phyloP scores from a whole-genome alignment of 2,329 filamentous ascomycete genomes.

The Ophioceras dolichostomum region DNA sequence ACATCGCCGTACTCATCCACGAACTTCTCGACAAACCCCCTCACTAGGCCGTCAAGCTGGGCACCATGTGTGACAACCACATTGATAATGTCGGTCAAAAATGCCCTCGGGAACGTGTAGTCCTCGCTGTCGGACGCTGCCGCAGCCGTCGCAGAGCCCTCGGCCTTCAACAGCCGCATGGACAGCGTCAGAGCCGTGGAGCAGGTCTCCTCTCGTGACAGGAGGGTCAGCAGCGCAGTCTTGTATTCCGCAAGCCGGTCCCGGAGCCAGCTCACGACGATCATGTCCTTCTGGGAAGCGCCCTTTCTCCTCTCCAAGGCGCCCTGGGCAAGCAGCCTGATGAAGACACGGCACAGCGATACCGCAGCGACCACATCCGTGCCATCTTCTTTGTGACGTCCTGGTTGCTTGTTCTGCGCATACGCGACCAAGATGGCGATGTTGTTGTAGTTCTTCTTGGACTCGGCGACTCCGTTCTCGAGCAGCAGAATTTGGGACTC shows the following conservation, averaged over 20 bases:
- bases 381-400: slow-evolving; percentile 34
- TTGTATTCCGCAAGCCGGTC: slow-evolving; percentile 64
- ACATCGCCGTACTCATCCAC: slow-evolving; percentile 74
- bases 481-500: slow-evolving; percentile 60
- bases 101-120: slow-evolving; percentile 55
- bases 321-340: slow-evolving; percentile 65
- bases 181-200: slow-evolving; percentile 62
- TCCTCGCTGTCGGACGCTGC: slow-evolving; percentile 43
- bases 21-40: slow-evolving; percentile 68
- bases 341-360: slow-evolving; percentile 76
- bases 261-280: slow-evolving; percentile 69
- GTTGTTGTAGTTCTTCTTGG: slow-evolving; percentile 85
- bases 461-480: slow-evolving; percentile 72
- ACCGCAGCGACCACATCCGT: slow-evolving; percentile 59
- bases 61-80: slow-evolving; percentile 42
- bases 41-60: slow-evolving; percentile 46
- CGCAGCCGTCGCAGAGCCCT: slow-evolving; percentile 28
- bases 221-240: slow-evolving; percentile 43
- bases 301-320: slow-evolving; percentile 53
- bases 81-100: slow-evolving; percentile 53
- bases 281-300: slow-evolving; percentile 58
- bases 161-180: slow-evolving; percentile 77
- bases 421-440: slow-evolving; percentile 61
- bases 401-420: slow-evolving; percentile 34
- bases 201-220: slow-evolving; percentile 46